These are phyloP conservation scores for Kodamaea arcana DNA, from an alignment of 1,139 yeast genomes.

Conservation along the genomic window DNA sequence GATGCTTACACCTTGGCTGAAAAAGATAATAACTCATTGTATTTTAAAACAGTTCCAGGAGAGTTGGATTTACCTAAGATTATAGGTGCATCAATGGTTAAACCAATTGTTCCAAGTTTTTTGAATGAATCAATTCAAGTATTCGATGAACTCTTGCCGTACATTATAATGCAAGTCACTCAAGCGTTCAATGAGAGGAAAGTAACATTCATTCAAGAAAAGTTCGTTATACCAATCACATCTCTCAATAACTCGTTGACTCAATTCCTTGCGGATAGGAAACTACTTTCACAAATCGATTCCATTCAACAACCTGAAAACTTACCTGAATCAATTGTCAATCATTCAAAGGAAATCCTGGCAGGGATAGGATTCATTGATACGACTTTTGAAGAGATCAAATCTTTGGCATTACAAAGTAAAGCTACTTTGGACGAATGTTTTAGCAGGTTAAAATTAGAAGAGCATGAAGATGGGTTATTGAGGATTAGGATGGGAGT, in stretches of 20 bases:
- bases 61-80: conserved; percentile 39
- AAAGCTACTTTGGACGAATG: conserved; percentile 41
- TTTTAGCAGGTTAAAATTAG: conserved; percentile 44
- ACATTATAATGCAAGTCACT: conserved; percentile 60
- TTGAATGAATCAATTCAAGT: conserved; percentile 25
- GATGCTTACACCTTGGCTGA: conserved; percentile 55
- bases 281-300: conserved; percentile 62
- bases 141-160: conserved; percentile 63
- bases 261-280: conserved; percentile 39
- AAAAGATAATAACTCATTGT: conserved; percentile 77
- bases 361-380: conserved; percentile 52
- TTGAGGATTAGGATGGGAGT: conserved; percentile 37
- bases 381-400: conserved; percentile 43
- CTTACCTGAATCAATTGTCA: conserved; percentile 54
- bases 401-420: conserved; percentile 37
- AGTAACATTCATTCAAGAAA: conserved; percentile 48
- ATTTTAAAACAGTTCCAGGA: conserved; percentile 61
- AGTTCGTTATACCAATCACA: conserved; percentile 50
- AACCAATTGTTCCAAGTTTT: conserved; percentile 40
- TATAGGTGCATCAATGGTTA: conserved; percentile 54
- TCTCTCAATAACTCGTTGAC: conserved; percentile 47
- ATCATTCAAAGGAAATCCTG: conserved; percentile 52
- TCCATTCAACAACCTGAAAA: conserved; percentile 60
- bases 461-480: conserved; percentile 52
- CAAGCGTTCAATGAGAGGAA: conserved; percentile 68